Base-by-base conservation (phyloP, 352 stramenopile genomes). In the Globisporangium recalcitrans region DNA sequence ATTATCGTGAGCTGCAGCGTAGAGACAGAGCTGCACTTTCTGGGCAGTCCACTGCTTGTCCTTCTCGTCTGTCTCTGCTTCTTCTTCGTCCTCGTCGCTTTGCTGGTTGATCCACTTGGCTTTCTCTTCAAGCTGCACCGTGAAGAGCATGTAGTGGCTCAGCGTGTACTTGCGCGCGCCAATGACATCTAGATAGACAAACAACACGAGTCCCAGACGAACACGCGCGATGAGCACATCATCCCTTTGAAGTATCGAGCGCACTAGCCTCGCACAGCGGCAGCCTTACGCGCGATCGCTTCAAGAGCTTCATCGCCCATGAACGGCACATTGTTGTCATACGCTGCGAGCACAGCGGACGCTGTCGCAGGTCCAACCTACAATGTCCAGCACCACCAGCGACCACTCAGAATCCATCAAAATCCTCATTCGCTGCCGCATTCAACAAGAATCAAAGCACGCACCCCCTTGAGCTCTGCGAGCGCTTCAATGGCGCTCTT, bases 251-350 rank as follows among this genome's bases (percentile, higher is more conserved):
- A 34, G 8, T 7, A 4, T 9, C 36, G n/a, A n/a, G 14, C 36
- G 19, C 14, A n/a, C 13, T 9, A 42, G 13, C 34, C 11, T 6
- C 19, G 34, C 4, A 42, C 4, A 29, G 22, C 21, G 51, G 7
- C 22, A 48, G 10, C 59, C 68, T 46, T 58, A 89, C 78, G 63
- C 6, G 82, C 78, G 36, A 91, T 69, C 1, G 84, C 84, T 31
- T 93, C 82, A 22, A 91, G 69, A 16, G 82, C 84, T 68, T 93
- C 84, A 55, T 93, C 84, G 22, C 70, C 78, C 84, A 93, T 93
- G 62, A 93, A 91, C 21, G 84, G 82, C 16, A 87, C 74, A 2
- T 68, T 75, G 8, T 64, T 63, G 52, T 93, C 78, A 62, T 91
- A 90, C 5, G 80, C 82, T 16, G 84, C 77, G 10, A 93, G 63